A percentile compares a stretch with the other conserved stretches of the same genome.
Conservation (phyloP, 768 basidiomycete genomes). For the Macrolepiota dolichaula region DNA sequence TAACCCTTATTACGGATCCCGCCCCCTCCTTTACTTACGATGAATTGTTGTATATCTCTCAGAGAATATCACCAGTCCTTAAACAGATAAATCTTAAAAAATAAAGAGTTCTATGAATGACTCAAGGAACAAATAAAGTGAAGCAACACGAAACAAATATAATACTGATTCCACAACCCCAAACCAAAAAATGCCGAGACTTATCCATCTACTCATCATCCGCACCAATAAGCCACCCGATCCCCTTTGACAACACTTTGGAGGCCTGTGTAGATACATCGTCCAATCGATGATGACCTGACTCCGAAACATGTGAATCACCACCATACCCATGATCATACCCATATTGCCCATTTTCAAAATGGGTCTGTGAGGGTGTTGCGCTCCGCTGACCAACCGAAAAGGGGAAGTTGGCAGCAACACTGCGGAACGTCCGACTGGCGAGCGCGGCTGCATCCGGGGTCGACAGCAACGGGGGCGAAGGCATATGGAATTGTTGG, state of each 20-base stretch:
- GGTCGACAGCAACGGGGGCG: constrained; percentile 64
- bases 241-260: constrained; percentile 80
- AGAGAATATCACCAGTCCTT: background rate
- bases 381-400: constrained; percentile 37
- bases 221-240: constrained; percentile 94
- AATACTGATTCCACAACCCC: background rate
- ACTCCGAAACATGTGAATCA: constrained; percentile 34
- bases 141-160: background rate
- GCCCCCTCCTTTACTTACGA: background rate
- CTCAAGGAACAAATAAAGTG: background rate
- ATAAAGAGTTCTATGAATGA: background rate
- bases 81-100: background rate
- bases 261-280: constrained; percentile 76
- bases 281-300: constrained; percentile 41
- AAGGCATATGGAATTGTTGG: constrained; percentile 64
- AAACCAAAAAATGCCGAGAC: background rate
- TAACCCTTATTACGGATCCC: constrained; percentile 2
- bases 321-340: constrained; percentile 11
- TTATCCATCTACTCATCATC: constrained; percentile 46
- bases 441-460: constrained; percentile 82
- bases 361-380: constrained; percentile 8
- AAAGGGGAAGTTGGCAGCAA: constrained; percentile 75
- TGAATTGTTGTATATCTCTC: background rate
- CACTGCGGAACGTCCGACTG: constrained; percentile 71
- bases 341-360: background rate